A percentile compares a stretch with the other conserved stretches of the same genome.
Conservation (phyloP, 169 alveolate genomes). For the Eimeria acervulina region DNA sequence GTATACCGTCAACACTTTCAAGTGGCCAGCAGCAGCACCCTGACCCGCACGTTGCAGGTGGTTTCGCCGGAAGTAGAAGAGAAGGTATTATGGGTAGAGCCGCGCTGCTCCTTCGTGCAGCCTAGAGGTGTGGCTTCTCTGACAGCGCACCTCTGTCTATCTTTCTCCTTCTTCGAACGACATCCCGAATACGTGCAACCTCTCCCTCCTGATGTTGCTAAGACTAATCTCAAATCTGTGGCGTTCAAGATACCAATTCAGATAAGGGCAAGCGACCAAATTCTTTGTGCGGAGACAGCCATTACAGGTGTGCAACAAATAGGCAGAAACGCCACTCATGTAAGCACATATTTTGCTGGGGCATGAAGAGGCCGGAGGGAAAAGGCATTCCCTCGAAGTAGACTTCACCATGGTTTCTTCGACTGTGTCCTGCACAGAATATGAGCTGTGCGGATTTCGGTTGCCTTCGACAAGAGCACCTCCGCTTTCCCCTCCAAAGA, state of each 20-base stretch:
- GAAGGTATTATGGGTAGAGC: slow-evolving; percentile 79
- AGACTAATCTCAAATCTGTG: slow-evolving; percentile 57
- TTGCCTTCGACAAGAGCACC: not conserved
- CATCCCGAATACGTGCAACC: slow-evolving; percentile 78
- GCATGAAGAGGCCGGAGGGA: not conserved
- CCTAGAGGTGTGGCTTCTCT: slow-evolving; percentile 39
- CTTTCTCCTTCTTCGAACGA: slow-evolving; percentile 70
- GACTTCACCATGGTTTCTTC: not conserved
- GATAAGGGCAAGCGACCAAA: slow-evolving; percentile 76
- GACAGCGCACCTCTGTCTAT: slow-evolving; percentile 52
- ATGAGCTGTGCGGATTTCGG: not conserved
- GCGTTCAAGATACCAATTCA: slow-evolving; percentile 76
- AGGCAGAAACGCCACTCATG: not conserved
- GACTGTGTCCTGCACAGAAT: not conserved
- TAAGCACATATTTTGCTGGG: not conserved
- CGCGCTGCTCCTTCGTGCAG: slow-evolving; percentile 71
- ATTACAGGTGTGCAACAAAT: slow-evolving; percentile 76
- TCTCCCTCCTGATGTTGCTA: slow-evolving; percentile 42
- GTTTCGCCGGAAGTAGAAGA: slow-evolving; percentile 65
- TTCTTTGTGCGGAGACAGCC: slow-evolving; percentile 78
- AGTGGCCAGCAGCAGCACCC: slow-evolving; percentile 42
- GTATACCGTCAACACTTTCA: slow-evolving; percentile 56
- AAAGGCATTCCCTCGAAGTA: not conserved
- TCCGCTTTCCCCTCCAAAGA: not conserved
- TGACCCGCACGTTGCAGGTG: slow-evolving; percentile 74